Evolutionary conservation across 2,329 filamentous ascomycete genomes (phyloP), one percentile per base, ranked within the genome.

Genomic region (Fusarium humuli): DNA sequence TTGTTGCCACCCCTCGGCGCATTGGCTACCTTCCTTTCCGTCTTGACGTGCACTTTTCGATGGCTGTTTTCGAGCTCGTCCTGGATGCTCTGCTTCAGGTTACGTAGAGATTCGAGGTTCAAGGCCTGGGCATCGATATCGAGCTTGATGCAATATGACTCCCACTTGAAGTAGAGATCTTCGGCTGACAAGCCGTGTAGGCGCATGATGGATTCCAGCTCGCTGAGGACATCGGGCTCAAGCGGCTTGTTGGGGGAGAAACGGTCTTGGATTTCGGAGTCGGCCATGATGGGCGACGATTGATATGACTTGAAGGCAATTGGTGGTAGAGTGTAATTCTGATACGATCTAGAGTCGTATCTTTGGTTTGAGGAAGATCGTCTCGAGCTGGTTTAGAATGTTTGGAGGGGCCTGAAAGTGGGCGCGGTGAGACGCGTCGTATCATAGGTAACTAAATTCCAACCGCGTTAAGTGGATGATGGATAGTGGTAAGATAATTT

Each of bases 111-210:
- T 40, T 91, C 88, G 44, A 97, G 84, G 49, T 91, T 88, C 12
- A 82, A 61, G 66, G 93, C 82, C 67, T 90, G 90, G 61, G 94
- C 92, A 60, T 97, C 93, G 49, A 89, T 83, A 25, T 94, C 93
- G 90, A 98, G 94, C 81, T 95, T 97, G 78, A 99, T 91, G 80
- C 92, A 94, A 85, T 98, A 98, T 1, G 94, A 95, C 80, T 99
- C 96, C 96, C 96, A 99, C 86, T 98, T 98, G 88, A 94, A 98
- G 81, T 94, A 98, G 27, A 98, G 85, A 78, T 98, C 96, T 79
- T 98, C 91, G 34, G 90, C 86, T 18, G 90, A 88, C 65, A 98
- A 87, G 49, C 89, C 90, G 81, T 98, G 93, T 65, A 98, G 85
- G 57, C 91, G 90, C 82, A 96, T 87, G 78, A 97, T 97, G 62